Percentiles rank a stretch among this genome's conserved stretches.
Conservation (phyloP, 75 land plant species). For the Pinus taeda region DNA sequence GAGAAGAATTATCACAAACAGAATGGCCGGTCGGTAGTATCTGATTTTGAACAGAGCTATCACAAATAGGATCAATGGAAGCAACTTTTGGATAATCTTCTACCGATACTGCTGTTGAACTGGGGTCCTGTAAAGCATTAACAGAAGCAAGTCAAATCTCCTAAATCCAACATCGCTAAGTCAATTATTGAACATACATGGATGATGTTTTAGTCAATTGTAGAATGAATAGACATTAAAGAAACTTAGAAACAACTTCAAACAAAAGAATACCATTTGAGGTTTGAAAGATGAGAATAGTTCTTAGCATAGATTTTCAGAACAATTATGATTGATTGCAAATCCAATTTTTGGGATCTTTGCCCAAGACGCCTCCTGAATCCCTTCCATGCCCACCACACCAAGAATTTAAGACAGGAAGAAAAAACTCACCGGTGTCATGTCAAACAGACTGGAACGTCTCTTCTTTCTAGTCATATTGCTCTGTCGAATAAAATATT, state of each 20-base stretch:
- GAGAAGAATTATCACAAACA: neutral
- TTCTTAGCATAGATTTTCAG: neutral
- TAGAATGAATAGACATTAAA: neutral
- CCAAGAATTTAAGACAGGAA: neutral
- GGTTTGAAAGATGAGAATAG: neutral
- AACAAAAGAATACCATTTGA: neutral
- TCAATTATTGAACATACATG: neutral
- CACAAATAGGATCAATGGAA: constrained; percentile 4
- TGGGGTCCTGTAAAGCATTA: neutral
- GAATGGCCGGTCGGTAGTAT: neutral
- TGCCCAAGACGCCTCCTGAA: neutral
- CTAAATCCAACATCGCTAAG: neutral
- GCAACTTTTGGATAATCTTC: constrained; percentile 5
- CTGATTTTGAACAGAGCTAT: neutral
- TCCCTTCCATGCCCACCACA: neutral
- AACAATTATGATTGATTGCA: neutral
- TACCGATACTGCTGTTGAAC: too few relatives aligned
- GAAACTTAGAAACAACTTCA: neutral
- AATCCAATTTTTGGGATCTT: too few relatives aligned
- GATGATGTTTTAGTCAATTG: neutral
- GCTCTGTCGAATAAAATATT: constrained; percentile 60
- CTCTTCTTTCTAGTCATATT: constrained; percentile 55
- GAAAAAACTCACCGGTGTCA: constrained; percentile 22
- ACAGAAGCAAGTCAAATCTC: neutral
- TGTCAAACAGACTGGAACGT: constrained; percentile 62